These are phyloP conservation scores for Ganoderma lucidum DNA, from an alignment of 1,284 basidiomycete species.

Conservation along the genomic window DNA sequence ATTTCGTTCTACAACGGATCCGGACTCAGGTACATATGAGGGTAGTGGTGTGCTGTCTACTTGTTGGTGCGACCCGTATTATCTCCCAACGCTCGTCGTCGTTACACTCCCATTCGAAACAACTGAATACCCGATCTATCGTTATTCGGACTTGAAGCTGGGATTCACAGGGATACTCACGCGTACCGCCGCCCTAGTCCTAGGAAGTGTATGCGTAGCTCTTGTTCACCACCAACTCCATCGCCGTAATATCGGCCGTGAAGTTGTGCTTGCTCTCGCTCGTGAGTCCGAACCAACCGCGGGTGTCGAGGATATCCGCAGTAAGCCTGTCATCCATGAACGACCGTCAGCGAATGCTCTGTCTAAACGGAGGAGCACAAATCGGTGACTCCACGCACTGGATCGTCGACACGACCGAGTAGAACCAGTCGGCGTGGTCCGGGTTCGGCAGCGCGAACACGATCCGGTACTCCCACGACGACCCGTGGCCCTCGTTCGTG, in stretches of 20 bases:
- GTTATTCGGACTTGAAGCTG: too few species aligned
- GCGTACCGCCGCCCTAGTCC: neutral
- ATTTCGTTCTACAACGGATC: too few species aligned
- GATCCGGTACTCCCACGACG: conserved; percentile 1
- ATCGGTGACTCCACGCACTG: neutral
- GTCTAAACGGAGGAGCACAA: neutral
- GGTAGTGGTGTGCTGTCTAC: too few species aligned
- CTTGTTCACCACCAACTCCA: conserved; percentile 3
- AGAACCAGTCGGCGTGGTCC: conserved; percentile 1
- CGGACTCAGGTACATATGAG: neutral
- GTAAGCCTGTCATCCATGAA: neutral
- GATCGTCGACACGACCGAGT: neutral
- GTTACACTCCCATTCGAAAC: too few species aligned
- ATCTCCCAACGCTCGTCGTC: too few species aligned
- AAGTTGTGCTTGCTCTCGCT: conserved; percentile 2
- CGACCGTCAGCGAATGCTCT: neutral
- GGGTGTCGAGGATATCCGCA: neutral
- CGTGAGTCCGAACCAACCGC: neutral
- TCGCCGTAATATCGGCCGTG: neutral
- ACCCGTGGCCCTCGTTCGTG: neutral
- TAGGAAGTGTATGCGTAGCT: conserved; percentile 6
- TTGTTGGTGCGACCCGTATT: too few species aligned
- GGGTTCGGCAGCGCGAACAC: conserved; percentile 1
- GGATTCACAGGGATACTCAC: too few species aligned
- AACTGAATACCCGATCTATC: too few species aligned